A percentile compares a stretch with the other conserved stretches of the same genome.
These are phyloP conservation scores for Middelhovenomyces tepae DNA, from an alignment of 805 yeast species.

Conservation along the genomic window DNA sequence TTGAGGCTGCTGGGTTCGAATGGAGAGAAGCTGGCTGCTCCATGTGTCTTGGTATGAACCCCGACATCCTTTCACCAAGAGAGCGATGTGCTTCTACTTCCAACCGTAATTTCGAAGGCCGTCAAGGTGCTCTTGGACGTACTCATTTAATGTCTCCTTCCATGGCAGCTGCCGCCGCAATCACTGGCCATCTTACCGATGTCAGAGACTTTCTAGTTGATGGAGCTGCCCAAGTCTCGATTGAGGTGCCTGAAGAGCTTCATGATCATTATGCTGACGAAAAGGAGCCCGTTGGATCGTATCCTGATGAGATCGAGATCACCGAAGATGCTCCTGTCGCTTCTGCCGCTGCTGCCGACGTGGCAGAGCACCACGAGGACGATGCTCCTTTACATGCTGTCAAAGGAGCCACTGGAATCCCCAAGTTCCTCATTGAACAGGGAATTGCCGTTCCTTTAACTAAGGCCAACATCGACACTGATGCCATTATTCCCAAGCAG, in stretches of 20 bases:
- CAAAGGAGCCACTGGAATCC: constrained; percentile 47
- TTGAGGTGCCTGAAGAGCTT: constrained; percentile 22
- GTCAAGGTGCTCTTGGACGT: constrained; percentile 95
- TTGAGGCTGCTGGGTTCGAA: constrained; percentile 86
- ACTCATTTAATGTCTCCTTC: constrained; percentile 98
- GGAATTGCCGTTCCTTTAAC: constrained; percentile 93
- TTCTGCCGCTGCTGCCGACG: constrained; percentile 42
- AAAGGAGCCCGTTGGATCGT: constrained; percentile 49
- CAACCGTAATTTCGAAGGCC: constrained; percentile 97
- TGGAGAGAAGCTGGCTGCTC: constrained; percentile 99
- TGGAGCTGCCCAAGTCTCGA: constrained; percentile 27
- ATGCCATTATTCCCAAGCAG: constrained; percentile 98
- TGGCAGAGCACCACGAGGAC: constrained; percentile 15
- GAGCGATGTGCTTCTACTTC: constrained; percentile 99
- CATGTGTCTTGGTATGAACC: constrained; percentile 99
- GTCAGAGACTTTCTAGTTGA: constrained; percentile 64
- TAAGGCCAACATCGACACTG: constrained; percentile 94
- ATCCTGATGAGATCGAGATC: constrained; percentile 37
- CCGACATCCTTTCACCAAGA: constrained; percentile 87
- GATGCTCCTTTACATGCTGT: constrained; percentile 25
- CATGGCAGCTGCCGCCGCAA: constrained; percentile 99
- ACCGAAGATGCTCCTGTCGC: constrained; percentile 50
- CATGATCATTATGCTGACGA: constrained; percentile 50
- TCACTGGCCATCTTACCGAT: constrained; percentile 82
- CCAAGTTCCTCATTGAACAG: constrained; percentile 62